Base-by-base conservation (phyloP, 768 basidiomycete genomes). In the Sarcomyxa edulis region DNA sequence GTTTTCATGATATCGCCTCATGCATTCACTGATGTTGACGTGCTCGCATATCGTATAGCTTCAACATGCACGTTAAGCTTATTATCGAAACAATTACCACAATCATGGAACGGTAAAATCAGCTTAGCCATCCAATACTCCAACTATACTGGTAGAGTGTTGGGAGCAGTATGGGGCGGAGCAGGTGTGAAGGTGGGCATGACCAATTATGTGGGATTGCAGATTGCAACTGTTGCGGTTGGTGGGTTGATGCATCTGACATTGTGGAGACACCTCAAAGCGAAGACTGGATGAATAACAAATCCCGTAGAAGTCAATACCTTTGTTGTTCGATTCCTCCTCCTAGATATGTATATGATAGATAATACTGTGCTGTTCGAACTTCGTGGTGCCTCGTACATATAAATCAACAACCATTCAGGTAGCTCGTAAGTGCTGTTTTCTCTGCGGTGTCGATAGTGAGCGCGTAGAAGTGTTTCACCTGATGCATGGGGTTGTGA, bases 81-180 rank as follows among this genome's bases (percentile, higher is more conserved):
- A 39, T 57, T 85, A 19, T 78, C 76, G 44, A 85, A 86, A 56
- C 81, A 81, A 54, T 65, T 84, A 21, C 81, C 83, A 2, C 64
- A 68, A 5, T 56, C 60, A 41, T 84, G 77, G 76, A 84, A 81
- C 48, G 64, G 66, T 19, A 62, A 66, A 19, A 66, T 66, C n/a
- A 74, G 69, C 23, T 55, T 81, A 54, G 69, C 63, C 6, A 78
- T 85, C 29, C 82, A 83, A 51, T 84, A 79, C 46, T 78, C 78
- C 56, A 84, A 79, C 48, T 84, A 76, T 49, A 56, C 62, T 1
- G 81, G 83, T n/a, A 66, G 81, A 4, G 72, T 80, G 9, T 68
- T 72, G 4, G 83, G 81, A 0, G 78, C 81, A 5, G 63, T 85
- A 22, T 79, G 79, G 69, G 84, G 82, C 31, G 84, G 80, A 4